Evolutionary conservation across 345 rosid species (phyloP).

Genomic region (Lumnitzera racemosa): DNA sequence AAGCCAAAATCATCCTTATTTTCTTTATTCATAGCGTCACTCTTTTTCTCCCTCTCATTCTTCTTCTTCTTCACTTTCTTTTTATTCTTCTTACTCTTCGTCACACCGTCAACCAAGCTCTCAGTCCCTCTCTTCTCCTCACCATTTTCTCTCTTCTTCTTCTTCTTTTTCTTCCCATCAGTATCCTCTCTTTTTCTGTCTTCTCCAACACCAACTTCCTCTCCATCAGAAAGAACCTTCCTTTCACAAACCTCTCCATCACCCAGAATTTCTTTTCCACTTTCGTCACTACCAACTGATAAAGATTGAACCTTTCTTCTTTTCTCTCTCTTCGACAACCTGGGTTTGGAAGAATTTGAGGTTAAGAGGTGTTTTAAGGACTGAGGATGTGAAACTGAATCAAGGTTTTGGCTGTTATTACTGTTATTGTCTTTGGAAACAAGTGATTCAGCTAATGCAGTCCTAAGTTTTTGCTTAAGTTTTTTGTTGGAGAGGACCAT

Average conservation of each 20-base stretch:
- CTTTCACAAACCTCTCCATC: slow-evolving; percentile 1
- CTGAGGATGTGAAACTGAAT: slow-evolving; percentile 23
- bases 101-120: slow-evolving; percentile 2
- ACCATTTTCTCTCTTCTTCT: slow-evolving; percentile 7
- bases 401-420: slow-evolving; percentile 2
- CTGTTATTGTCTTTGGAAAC: slow-evolving; percentile 10
- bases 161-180: slow-evolving; percentile 8
- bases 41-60: slow-evolving; percentile 7
- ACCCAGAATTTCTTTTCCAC: neutral
- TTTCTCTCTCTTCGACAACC: slow-evolving; percentile 75
- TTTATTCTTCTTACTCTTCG: slow-evolving; percentile 10
- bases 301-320: slow-evolving; percentile 34
- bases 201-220: slow-evolving; percentile 16
- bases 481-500: slow-evolving; percentile 95
- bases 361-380: slow-evolving; percentile 47
- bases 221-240: slow-evolving; percentile 7
- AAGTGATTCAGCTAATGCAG: slow-evolving; percentile 33
- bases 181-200: slow-evolving; percentile 13
- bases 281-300: slow-evolving; percentile 2
- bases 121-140: slow-evolving; percentile 6
- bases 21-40: slow-evolving; percentile 8
- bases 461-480: slow-evolving; percentile 74
- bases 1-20: slow-evolving; percentile 16
- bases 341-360: slow-evolving; percentile 49
- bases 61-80: slow-evolving; percentile 12